Evolutionary conservation across 805 yeast genomes (phyloP).

Genomic region (Suhomyces sp.): DNA sequence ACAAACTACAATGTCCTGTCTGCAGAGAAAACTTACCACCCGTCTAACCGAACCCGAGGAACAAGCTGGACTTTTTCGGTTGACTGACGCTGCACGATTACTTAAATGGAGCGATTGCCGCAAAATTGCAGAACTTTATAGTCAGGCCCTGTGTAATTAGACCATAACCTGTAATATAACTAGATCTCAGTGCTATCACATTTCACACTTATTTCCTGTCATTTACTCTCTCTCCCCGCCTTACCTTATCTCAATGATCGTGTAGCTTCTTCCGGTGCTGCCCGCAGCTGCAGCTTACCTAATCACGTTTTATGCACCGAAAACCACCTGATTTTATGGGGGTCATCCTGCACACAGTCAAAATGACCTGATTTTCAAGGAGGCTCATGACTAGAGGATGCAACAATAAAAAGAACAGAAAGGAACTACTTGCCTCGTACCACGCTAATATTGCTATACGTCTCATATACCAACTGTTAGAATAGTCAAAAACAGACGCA

Average conservation of each 20-base stretch:
- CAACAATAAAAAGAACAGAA: not conserved
- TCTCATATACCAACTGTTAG: not conserved
- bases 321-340: conserved; percentile 1
- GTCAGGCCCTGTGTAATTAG: not conserved
- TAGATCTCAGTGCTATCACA: not conserved
- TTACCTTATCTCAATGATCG: not conserved
- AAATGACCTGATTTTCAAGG: conserved; percentile 9
- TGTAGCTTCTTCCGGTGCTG: not conserved
- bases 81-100: not conserved
- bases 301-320: not conserved
- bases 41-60: conserved; percentile 34
- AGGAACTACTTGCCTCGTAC: not conserved
- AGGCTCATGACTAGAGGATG: not conserved
- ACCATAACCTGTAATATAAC: not conserved
- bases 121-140: not conserved
- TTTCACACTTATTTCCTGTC: not conserved
- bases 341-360: conserved; percentile 2
- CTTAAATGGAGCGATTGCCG: not conserved
- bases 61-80: not conserved
- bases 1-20: conserved; percentile 90
- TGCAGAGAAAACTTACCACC: conserved; percentile 88
- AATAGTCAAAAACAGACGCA: not conserved
- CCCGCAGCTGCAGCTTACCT: conserved; percentile 1
- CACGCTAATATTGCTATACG: not conserved
- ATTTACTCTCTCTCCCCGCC: not conserved